Evolutionary conservation across 2,329 filamentous ascomycete species (phyloP).

Genomic region (Shiraia sp.): DNA sequence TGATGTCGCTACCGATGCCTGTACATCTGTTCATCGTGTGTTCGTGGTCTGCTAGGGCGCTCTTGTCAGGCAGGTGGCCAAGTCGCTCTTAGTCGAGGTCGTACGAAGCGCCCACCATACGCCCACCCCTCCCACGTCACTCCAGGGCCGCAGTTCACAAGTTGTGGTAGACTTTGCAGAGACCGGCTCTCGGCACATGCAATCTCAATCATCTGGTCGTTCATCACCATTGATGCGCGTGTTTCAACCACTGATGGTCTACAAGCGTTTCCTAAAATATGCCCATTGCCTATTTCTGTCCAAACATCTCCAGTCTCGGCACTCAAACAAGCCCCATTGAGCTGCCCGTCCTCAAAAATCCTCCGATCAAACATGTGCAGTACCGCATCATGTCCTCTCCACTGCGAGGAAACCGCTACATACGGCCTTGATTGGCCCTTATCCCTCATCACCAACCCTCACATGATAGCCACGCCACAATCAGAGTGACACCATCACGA

Average conservation of each 20-base stretch:
- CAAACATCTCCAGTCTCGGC: slow-evolving; percentile 38
- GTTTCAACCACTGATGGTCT: not conserved
- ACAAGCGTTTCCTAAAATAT: not conserved
- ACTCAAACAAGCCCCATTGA: slow-evolving; percentile 18
- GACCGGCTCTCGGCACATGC: no score
- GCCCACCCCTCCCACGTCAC: no score
- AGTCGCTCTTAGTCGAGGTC: no score
- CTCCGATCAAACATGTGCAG: slow-evolving; percentile 14
- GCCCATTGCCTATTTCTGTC: slow-evolving; percentile 14
- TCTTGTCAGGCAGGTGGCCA: no score
- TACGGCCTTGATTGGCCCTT: slow-evolving; percentile 60
- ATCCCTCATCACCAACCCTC: slow-evolving; percentile 48
- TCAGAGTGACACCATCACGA: slow-evolving; percentile 57
- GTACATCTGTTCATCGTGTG: no score
- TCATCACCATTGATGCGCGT: no score
- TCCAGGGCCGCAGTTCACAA: no score
- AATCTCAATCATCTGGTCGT: no score
- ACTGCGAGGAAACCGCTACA: slow-evolving; percentile 53
- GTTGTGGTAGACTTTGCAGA: no score
- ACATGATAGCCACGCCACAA: slow-evolving; percentile 60
- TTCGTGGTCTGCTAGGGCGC: no score
- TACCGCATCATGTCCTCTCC: slow-evolving; percentile 10
- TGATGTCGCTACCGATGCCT: no score
- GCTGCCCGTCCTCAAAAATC: slow-evolving; percentile 5
- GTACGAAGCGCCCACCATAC: no score